Conservation (phyloP, 2,329 filamentous ascomycete genomes). For the Arthrobotrys conoides region DNA sequence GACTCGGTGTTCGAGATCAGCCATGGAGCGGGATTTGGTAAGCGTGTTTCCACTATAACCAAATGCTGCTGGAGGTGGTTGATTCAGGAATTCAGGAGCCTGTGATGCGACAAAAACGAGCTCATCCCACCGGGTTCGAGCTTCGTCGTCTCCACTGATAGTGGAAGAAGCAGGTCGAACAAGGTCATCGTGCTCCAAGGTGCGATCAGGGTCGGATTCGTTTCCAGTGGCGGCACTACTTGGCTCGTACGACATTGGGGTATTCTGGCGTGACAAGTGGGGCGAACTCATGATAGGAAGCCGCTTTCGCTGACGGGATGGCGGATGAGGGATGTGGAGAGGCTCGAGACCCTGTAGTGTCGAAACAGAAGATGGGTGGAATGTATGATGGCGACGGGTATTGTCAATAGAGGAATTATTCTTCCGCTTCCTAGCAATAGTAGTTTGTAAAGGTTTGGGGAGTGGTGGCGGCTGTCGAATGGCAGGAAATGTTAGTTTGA, state of each 20-base stretch:
- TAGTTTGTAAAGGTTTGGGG: constrained; percentile 45
- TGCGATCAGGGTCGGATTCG: constrained; percentile 59
- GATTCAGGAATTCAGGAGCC: constrained; percentile 57
- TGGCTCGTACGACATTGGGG: constrained; percentile 58
- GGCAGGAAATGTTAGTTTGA: constrained; percentile 3
- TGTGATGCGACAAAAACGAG: constrained; percentile 58
- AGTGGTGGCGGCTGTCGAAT: constrained; percentile 23
- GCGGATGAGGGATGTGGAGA: constrained; percentile 57
- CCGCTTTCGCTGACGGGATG: constrained; percentile 59
- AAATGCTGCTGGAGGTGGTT: constrained; percentile 52
- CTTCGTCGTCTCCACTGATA: constrained; percentile 53
- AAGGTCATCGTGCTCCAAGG: constrained; percentile 55
- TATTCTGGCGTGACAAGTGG: constrained; percentile 54
- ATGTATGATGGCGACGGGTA: constrained; percentile 57
- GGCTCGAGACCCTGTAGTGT: constrained; percentile 58
- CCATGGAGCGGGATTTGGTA: constrained; percentile 60
- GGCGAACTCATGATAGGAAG: constrained; percentile 60
- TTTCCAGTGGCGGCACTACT: constrained; percentile 60
- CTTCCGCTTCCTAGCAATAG: constrained; percentile 52
- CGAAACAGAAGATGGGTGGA: constrained; percentile 58
- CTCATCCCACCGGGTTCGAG: constrained; percentile 58
- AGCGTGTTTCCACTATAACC: constrained; percentile 59
- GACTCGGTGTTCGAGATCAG: constrained; percentile 59
- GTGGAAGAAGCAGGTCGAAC: constrained; percentile 54
- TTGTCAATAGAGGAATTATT: constrained; percentile 60